phyloP scores from a whole-genome alignment of 768 basidiomycete genomes.

The Hygrophoropsis aurantiaca region DNA sequence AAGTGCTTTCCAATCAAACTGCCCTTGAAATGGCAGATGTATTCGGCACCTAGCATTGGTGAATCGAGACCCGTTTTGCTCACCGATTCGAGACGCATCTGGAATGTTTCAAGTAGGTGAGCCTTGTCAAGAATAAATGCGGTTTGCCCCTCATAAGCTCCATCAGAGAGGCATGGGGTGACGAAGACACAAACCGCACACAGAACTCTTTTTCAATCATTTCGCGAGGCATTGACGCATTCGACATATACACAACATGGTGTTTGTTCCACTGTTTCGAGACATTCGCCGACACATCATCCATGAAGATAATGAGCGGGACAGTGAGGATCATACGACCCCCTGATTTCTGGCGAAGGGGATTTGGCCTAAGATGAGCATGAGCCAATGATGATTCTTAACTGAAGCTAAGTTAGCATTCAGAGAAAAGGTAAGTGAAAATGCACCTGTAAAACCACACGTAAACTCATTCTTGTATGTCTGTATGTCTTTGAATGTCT shows the following conservation, averaged over 20 bases:
- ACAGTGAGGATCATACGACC: conserved; percentile 8
- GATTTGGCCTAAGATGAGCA: conserved; percentile 16
- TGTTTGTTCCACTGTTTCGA: conserved; percentile 49
- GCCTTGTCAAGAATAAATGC: conserved; percentile 14
- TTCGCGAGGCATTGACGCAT: conserved; percentile 34
- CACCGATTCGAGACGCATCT: conserved; percentile 21
- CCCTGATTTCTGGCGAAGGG: conserved; percentile 8
- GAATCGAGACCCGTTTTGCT: conserved; percentile 17
- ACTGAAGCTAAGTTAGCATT: not conserved
- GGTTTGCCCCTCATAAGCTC: conserved; percentile 35
- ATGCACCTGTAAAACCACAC: conserved; percentile 4
- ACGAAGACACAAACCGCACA: conserved; percentile 40
- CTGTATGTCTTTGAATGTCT: conserved; percentile 14
- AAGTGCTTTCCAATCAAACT: conserved; percentile 19
- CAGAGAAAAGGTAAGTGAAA: not conserved
- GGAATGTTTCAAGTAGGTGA: conserved; percentile 15
- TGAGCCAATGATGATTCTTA: not conserved
- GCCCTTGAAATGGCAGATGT: conserved; percentile 30
- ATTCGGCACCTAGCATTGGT: conserved; percentile 22
- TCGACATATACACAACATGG: conserved; percentile 38
- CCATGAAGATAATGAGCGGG: conserved; percentile 13
- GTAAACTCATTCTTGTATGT: not conserved
- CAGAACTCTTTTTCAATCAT: conserved; percentile 37
- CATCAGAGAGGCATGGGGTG: conserved; percentile 31
- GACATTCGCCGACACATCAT: conserved; percentile 45